Base-by-base conservation (phyloP, 2,329 filamentous ascomycete genomes). In the Botrytis aclada region DNA sequence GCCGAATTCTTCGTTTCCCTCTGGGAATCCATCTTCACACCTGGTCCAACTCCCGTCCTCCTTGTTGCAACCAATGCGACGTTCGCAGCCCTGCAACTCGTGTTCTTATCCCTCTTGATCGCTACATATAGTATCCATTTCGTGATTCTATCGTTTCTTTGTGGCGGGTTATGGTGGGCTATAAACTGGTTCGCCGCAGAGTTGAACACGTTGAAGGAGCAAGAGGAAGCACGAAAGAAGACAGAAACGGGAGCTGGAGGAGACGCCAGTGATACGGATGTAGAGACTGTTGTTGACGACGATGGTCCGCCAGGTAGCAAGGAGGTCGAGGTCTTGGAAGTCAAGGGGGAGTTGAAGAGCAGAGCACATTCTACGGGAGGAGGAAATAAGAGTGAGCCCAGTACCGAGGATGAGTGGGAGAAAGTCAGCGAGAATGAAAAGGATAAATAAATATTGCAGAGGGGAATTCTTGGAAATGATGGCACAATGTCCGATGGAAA, bases 321-420 rank as follows among this genome's bases (percentile, higher is more conserved):
- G 74, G 77, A 77, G 39, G 77, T 79, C 4, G 80, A 80, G 71
- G 67, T 77, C 4, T 22, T 78, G 47, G 76, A 79, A 39, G 62
- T 14, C 14, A 75, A 47, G n/a, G 78, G 77, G n/a, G 76, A 79
- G 56, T 69, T 81, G 60, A 80, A 76, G 65, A 78, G 76, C 60
- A 76, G 78, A 41, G 72, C 79, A 77, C 73, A 78, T 62, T n/a
- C 62, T 22, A 37, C 3, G 22, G 78, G 82, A 65, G 81, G 83
- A 69, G 85, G 84, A 54, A 84, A 83, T 37, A 88, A 86, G 81
- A 85, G 84, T 74, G 86, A 87, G 70, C 82, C 84, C n/a, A 95
- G 94, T 83, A 98, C 95, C 7, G 95, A 98, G 84, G 95, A 95
- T 80, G 95, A 98, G 83, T 98, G 95, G 95, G 95, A 98, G 85